phyloP scores from a whole-genome alignment of 1,284 basidiomycete species.

The Ganoderma sinense region DNA sequence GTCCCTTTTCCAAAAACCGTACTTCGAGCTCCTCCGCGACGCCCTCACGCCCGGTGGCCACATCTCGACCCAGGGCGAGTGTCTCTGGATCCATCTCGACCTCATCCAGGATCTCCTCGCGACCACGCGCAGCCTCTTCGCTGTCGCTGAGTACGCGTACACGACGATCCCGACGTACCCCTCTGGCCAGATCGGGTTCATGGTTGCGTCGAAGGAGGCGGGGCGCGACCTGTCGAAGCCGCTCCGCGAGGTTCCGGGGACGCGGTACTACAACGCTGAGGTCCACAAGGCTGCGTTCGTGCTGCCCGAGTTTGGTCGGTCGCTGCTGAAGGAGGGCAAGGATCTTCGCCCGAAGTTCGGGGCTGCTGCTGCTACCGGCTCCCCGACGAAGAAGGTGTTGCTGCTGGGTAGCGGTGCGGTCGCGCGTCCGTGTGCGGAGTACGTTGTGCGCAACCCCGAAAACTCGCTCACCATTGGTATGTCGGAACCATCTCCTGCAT shows the following conservation, averaged over 20 bases:
- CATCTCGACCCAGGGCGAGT: conserved; percentile 97
- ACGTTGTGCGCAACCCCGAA: conserved; percentile 83
- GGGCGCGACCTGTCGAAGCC: conserved; percentile 77
- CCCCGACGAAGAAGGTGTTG: conserved; percentile 77
- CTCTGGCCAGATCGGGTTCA: conserved; percentile 96
- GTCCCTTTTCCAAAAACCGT: conserved; percentile 95
- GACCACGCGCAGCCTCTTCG: conserved; percentile 84
- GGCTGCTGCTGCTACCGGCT: conserved; percentile 43
- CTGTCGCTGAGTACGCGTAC: conserved; percentile 90
- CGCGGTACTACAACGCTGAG: conserved; percentile 87
- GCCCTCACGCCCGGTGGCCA: conserved; percentile 92
- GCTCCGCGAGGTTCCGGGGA: conserved; percentile 72
- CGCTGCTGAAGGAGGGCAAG: conserved; percentile 76
- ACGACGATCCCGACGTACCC: conserved; percentile 99
- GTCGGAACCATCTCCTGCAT: conserved; percentile 13
- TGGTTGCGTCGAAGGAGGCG: conserved; percentile 87
- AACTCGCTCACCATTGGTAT: conserved; percentile 88
- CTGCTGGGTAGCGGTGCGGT: conserved; percentile 97
- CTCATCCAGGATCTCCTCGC: conserved; percentile 85
- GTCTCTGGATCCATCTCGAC: conserved; percentile 93
- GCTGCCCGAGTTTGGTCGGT: conserved; percentile 91
- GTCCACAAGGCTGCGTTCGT: conserved; percentile 89
- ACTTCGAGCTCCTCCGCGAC: conserved; percentile 94
- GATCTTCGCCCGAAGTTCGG: conserved; percentile 78
- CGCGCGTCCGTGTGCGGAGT: conserved; percentile 93